phyloP scores from a whole-genome alignment of 352 stramenopile genomes.

The Phytophthora ohioensis region DNA sequence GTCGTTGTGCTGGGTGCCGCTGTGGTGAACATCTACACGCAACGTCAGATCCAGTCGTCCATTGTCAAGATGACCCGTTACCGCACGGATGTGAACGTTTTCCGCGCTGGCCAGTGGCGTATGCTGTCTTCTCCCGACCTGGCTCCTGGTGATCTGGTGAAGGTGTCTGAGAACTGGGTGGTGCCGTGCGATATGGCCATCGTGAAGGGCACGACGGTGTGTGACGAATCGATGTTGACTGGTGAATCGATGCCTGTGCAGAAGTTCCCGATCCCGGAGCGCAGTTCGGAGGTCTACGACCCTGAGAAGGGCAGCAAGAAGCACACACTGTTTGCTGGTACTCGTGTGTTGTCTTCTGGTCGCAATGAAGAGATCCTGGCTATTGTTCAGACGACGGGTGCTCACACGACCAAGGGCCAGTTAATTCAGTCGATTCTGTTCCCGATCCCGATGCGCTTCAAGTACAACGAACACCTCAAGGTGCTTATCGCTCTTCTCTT shows the following conservation, averaged over 20 bases:
- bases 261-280: conserved; percentile 74
- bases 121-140: conserved; percentile 54
- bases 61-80: conserved; percentile 59
- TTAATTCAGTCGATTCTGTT: conserved; percentile 85
- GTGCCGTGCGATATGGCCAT: conserved; percentile 77
- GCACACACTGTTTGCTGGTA: conserved; percentile 90
- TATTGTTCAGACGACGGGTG: conserved; percentile 82
- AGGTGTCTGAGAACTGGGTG: conserved; percentile 71
- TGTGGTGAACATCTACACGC: conserved; percentile 54
- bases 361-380: conserved; percentile 71
- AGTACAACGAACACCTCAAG: conserved; percentile 92
- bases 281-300: conserved; percentile 64
- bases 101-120: conserved; percentile 57
- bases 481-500: conserved; percentile 81
- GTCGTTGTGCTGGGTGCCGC: conserved; percentile 46
- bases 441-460: conserved; percentile 88
- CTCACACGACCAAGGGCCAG: conserved; percentile 78
- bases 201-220: conserved; percentile 70
- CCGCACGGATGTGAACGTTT: conserved; percentile 66
- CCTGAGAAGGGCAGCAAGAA: conserved; percentile 71
- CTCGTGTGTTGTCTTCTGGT: conserved; percentile 74
- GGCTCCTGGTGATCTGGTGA: conserved; percentile 76
- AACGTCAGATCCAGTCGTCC: conserved; percentile 47
- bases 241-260: conserved; percentile 90
- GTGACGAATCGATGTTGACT: conserved; percentile 81